A percentile compares a stretch with the other conserved stretches of the same genome.
These are phyloP conservation scores for Coniella lustricola DNA, from an alignment of 2,329 filamentous ascomycete genomes.

Conservation along the genomic window DNA sequence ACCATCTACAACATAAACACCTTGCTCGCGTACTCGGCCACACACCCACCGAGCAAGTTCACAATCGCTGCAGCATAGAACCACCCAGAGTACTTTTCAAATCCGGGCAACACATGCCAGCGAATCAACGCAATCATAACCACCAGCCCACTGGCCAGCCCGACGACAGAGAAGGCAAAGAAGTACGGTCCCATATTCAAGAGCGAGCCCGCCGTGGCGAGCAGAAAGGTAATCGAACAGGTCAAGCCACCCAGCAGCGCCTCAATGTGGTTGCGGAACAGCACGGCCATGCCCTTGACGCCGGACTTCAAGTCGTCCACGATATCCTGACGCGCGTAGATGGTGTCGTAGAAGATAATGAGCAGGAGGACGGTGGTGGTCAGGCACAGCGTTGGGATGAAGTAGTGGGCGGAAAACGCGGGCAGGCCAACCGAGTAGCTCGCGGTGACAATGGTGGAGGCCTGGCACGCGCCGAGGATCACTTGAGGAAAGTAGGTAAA, in stretches of 20 bases:
- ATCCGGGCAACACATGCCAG: not conserved
- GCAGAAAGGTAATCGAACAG: not conserved
- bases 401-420: not conserved
- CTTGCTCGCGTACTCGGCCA: not conserved
- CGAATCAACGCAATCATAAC: not conserved
- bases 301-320: slow-evolving; percentile 27
- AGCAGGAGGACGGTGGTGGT: not conserved
- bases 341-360: slow-evolving; percentile 26
- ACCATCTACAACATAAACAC: too few species aligned
- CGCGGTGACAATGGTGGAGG: slow-evolving; percentile 15
- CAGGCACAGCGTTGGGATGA: not conserved
- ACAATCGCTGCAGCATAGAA: not conserved
- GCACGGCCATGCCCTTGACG: slow-evolving; percentile 28
- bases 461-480: slow-evolving; percentile 28
- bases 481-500: slow-evolving; percentile 30
- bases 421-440: not conserved
- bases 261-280: slow-evolving; percentile 23
- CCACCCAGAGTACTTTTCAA: not conserved
- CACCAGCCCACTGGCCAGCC: not conserved
- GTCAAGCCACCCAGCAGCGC: not conserved
- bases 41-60: not conserved
- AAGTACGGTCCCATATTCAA: not conserved
- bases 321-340: slow-evolving; percentile 30
- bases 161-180: not conserved
- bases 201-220: not conserved